A percentile compares a stretch with the other conserved stretches of the same genome.
These are phyloP conservation scores for Maudiozyma serrabonitensis DNA, from an alignment of 805 yeast species.

Conservation along the genomic window DNA sequence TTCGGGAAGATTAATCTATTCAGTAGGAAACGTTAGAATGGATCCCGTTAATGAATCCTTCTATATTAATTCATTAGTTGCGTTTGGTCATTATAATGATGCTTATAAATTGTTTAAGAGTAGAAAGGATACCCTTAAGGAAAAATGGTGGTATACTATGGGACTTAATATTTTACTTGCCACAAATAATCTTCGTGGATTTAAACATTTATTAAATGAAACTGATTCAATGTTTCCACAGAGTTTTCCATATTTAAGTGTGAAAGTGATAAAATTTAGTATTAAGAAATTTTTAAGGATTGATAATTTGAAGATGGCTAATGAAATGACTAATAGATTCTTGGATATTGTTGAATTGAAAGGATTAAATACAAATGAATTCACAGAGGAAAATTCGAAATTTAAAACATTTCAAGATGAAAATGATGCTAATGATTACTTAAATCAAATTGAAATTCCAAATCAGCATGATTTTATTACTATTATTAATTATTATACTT, in stretches of 20 bases:
- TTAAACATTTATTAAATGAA: slow-evolving; percentile 28
- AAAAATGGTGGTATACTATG: slow-evolving; percentile 46
- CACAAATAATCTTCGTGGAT: slow-evolving; percentile 27
- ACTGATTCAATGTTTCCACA: slow-evolving; percentile 22
- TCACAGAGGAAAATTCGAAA: neutral
- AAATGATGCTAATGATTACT: slow-evolving; percentile 22
- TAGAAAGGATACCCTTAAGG: slow-evolving; percentile 29
- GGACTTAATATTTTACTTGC: slow-evolving; percentile 36
- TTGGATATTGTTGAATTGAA: slow-evolving; percentile 18
- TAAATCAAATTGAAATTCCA: slow-evolving; percentile 23
- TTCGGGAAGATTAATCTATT: slow-evolving; percentile 37
- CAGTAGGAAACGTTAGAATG: slow-evolving; percentile 33
- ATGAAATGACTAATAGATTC: slow-evolving; percentile 27
- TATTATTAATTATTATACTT: slow-evolving; percentile 20
- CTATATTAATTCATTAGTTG: slow-evolving; percentile 37
- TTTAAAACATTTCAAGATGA: slow-evolving; percentile 17
- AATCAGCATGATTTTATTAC: slow-evolving; percentile 20
- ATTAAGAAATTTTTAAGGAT: slow-evolving; percentile 27
- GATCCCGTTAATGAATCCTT: slow-evolving; percentile 44
- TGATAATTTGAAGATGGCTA: slow-evolving; percentile 19
- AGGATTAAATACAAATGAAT: slow-evolving; percentile 14
- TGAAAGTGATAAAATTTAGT: slow-evolving; percentile 30
- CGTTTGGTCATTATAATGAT: slow-evolving; percentile 24
- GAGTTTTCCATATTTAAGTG: slow-evolving; percentile 27
- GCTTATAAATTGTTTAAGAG: slow-evolving; percentile 33